Evolutionary conservation across 2,329 filamentous ascomycete species (phyloP), one percentile per base, ranked within the genome.

Genomic region (Diaporthe destruens): DNA sequence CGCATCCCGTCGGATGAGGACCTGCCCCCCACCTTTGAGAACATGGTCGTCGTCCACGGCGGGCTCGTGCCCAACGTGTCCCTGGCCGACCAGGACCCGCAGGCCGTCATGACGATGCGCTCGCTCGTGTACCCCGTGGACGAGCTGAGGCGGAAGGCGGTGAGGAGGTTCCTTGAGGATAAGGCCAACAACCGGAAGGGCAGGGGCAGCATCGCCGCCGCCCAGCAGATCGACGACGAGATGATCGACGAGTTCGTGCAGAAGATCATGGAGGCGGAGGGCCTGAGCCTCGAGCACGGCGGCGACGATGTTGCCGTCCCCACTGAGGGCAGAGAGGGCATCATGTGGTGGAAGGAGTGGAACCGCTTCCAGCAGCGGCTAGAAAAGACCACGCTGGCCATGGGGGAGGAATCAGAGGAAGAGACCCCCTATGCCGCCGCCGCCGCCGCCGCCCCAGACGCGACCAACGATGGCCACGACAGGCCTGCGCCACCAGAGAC

Each of bases 21-120:
- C 53, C 25, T 29, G 23, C 44, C 69, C 23, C 74, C 67, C 74
- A 75, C 36, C 77, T 79, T 75, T 80, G 88, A 91, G 47, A 86
- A 91, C 72, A 86, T 97, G 6, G 86, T 92, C 6, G 92, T 95
- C 66, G 96, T 95, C 8, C 96, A 98, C 83, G 96, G 90, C 0
- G 96, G 96, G 0, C 86, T 98, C 2, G 91, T 96, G 0, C 94
- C 96, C 0, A 92, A 91, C 6, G 84, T 97, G 0, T 81, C 88
- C 0, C 85, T 97, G 18, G 86, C 91, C 57, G 85, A 88, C 67
- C 96, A 92, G 77, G 87, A 98, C 80, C 92, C 95, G 0, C 91
- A 90, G 81, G 91, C 92, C 67, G 93, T 93, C 53, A 98, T 98
- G 95, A 96, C 94, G 79, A 97, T 99, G 94, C 91, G 95, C 71